These are phyloP conservation scores for Calonectria naviculata DNA, from an alignment of 2,329 filamentous ascomycete genomes.

Conservation along the genomic window DNA sequence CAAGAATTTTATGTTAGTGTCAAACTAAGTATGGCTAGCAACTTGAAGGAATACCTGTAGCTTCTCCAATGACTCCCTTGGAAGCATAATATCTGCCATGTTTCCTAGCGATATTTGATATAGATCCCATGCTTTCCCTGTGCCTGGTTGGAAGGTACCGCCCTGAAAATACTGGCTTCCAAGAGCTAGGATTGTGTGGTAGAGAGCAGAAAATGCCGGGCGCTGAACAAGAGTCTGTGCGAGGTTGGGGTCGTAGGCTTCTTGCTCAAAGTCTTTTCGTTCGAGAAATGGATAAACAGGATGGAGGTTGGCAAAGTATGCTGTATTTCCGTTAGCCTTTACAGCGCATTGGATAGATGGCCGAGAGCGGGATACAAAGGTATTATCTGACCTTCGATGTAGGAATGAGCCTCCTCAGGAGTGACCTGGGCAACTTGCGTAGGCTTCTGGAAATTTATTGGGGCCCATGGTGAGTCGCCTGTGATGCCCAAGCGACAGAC, in stretches of 20 bases:
- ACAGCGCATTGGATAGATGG: neutral
- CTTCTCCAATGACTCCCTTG: conserved; percentile 5
- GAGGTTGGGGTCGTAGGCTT: neutral
- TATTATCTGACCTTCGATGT: neutral
- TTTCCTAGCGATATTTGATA: conserved; percentile 32
- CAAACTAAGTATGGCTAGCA: neutral
- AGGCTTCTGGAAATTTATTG: neutral
- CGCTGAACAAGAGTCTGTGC: neutral
- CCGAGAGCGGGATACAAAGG: neutral
- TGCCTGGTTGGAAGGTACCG: conserved; percentile 27
- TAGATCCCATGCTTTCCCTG: conserved; percentile 31
- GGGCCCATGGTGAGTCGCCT: neutral
- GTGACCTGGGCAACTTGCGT: neutral
- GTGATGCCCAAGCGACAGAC: neutral
- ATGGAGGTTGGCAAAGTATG: conserved; percentile 50
- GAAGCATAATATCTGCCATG: conserved; percentile 24
- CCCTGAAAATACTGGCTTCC: conserved; percentile 46
- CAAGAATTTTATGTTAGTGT: neutral
- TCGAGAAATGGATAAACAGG: conserved; percentile 51
- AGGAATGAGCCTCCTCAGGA: neutral
- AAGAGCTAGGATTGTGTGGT: conserved; percentile 45
- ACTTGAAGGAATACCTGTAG: neutral
- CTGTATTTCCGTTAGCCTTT: conserved; percentile 24
- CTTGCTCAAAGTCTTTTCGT: conserved; percentile 11
- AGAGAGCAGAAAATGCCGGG: conserved; percentile 46